A percentile compares a stretch with the other conserved stretches of the same genome.
phyloP scores from a whole-genome alignment of 2,329 filamentous ascomycete genomes.

The Colletotrichum sp. region DNA sequence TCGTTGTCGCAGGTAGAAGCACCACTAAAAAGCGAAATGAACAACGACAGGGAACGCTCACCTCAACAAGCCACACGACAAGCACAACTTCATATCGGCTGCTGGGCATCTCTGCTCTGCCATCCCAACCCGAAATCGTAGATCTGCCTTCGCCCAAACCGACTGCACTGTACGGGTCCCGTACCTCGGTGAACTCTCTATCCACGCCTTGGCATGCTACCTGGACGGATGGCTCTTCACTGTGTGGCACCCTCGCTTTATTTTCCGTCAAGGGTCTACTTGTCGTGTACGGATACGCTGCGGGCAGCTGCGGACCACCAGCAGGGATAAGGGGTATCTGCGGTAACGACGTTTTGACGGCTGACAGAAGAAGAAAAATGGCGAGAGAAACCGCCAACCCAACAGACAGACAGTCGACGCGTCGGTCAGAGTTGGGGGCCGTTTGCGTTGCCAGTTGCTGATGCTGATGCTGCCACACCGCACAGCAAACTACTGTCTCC shows the following conservation, averaged over 20 bases:
- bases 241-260: constrained; percentile 1
- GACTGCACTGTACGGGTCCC: constrained; percentile 14
- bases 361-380: constrained; percentile 6
- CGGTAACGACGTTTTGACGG: constrained; percentile 14
- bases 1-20: constrained; percentile 5
- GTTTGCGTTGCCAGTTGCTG: neutral
- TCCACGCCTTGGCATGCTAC: neutral
- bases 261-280: neutral
- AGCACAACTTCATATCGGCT: neutral
- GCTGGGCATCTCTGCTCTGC: neutral
- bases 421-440: neutral
- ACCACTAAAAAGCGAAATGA: constrained; percentile 15
- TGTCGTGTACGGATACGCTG: neutral
- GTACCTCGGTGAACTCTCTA: neutral
- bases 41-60: neutral
- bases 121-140: neutral
- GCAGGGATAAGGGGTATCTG: constrained; percentile 16
- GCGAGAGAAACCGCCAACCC: neutral
- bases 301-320: neutral
- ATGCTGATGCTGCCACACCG: neutral
- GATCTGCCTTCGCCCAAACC: constrained; percentile 8
- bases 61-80: neutral
- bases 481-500: neutral
- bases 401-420: neutral
- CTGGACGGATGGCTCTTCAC: neutral